These are phyloP conservation scores for Candida nonsorbophila DNA, from an alignment of 805 yeast genomes.

Conservation along the genomic window DNA sequence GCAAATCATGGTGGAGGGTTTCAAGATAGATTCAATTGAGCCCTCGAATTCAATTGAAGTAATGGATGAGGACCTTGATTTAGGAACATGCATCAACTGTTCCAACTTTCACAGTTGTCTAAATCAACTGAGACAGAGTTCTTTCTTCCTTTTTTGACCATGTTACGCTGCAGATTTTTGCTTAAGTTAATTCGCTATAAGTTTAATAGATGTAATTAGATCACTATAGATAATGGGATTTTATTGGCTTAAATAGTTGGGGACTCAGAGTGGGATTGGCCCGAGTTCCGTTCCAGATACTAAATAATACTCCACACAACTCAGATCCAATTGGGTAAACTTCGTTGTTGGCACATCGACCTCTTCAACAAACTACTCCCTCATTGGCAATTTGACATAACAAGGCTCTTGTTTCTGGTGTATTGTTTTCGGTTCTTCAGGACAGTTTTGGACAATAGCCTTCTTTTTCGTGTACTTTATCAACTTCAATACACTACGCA, in stretches of 20 bases:
- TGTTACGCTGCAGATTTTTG: too few species aligned
- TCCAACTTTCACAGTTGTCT: slow-evolving; percentile 33
- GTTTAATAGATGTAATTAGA: too few species aligned
- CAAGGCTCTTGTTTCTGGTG: slow-evolving; percentile 39
- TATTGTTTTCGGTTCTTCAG: slow-evolving; percentile 33
- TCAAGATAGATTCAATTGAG: slow-evolving; percentile 17
- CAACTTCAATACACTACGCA: slow-evolving; percentile 40
- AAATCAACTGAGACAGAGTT: slow-evolving; percentile 25
- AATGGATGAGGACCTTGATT: slow-evolving; percentile 32
- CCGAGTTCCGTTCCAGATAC: too few species aligned
- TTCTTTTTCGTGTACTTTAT: slow-evolving; percentile 36
- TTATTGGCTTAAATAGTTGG: too few species aligned
- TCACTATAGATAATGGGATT: too few species aligned
- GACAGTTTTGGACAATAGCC: slow-evolving; percentile 35
- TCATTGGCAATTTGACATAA: slow-evolving; percentile 45
- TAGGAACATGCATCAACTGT: slow-evolving; percentile 34
- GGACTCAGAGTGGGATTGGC: too few species aligned
- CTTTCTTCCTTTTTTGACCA: slow-evolving; percentile 27
- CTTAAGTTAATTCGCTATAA: too few species aligned
- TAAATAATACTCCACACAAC: too few species aligned
- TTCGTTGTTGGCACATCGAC: too few species aligned
- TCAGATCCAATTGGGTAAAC: too few species aligned
- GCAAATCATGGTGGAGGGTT: slow-evolving; percentile 41
- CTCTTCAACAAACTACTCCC: slow-evolving; percentile 24
- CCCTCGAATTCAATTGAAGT: slow-evolving; percentile 36